Conservation (phyloP, 768 basidiomycete species). For the Xerocomus brunneocitrinus region DNA sequence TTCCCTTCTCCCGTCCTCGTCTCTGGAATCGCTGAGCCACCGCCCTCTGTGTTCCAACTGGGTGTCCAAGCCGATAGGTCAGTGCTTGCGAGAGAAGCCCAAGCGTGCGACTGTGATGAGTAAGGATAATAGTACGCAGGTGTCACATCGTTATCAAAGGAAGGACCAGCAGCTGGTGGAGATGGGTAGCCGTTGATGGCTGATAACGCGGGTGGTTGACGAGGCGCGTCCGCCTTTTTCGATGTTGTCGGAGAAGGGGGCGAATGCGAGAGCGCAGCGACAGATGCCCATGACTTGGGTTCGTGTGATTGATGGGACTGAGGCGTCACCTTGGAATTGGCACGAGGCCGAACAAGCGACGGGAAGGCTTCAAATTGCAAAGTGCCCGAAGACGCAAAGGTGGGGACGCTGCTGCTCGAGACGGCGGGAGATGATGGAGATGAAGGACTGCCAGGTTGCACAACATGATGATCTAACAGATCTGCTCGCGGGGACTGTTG, state of each 20-base stretch:
- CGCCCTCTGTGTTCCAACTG: background rate
- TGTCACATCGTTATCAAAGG: background rate
- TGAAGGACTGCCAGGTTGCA: conserved; percentile 32
- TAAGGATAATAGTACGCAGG: background rate
- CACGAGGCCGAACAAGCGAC: background rate
- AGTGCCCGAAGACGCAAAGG: background rate
- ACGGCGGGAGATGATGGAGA: background rate
- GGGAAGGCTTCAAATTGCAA: background rate
- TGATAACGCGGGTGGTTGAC: background rate
- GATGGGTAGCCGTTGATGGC: background rate
- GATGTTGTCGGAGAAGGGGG: background rate
- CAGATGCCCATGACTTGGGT: background rate
- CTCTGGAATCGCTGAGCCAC: background rate
- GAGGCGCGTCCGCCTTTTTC: background rate
- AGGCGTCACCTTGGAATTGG: background rate
- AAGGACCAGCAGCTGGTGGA: background rate
- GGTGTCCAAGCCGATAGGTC: background rate
- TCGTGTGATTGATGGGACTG: background rate
- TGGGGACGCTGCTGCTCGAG: background rate
- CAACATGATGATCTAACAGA: conserved; percentile 75
- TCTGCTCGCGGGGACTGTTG: conserved; percentile 53
- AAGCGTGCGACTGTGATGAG: background rate
- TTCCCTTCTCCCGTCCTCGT: background rate
- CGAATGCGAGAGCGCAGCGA: background rate
- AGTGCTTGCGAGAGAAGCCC: background rate